Evolutionary conservation across 1,284 basidiomycete species (phyloP).

Genomic region (Moesziomyces sp.): DNA sequence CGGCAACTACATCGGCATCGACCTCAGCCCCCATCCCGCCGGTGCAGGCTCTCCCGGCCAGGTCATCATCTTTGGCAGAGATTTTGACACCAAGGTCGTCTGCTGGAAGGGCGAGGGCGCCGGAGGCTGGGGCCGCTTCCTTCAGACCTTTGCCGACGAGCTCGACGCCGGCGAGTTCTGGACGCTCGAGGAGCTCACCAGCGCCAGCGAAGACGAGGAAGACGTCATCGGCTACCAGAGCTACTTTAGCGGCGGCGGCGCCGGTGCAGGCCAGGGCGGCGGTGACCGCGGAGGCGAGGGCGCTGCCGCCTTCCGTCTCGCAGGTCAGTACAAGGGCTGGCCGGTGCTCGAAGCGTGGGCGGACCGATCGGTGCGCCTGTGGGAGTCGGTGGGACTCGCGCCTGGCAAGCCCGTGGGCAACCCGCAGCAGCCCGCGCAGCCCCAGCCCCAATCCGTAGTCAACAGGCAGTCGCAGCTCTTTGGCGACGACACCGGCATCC

Average conservation of each 20-base stretch:
- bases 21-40: constrained; percentile 79
- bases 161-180: constrained; percentile 81
- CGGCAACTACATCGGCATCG: constrained; percentile 96
- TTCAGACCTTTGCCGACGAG: constrained; percentile 91
- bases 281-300: constrained; percentile 62
- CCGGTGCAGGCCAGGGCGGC: constrained; percentile 55
- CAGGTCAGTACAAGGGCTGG: constrained; percentile 64
- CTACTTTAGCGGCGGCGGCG: constrained; percentile 61
- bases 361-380: constrained; percentile 60
- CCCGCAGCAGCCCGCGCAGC: constrained; percentile 21
- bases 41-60: constrained; percentile 80
- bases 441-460: constrained; percentile 30
- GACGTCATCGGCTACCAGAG: constrained; percentile 64
- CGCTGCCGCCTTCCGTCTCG: constrained; percentile 54
- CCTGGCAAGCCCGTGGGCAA: constrained; percentile 46
- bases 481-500: constrained; percentile 27
- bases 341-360: constrained; percentile 66
- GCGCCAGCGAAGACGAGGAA: constrained; percentile 57
- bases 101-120: constrained; percentile 78
- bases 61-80: constrained; percentile 95
- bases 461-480: constrained; percentile 31
- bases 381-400: constrained; percentile 59
- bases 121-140: constrained; percentile 93
- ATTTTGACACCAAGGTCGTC: constrained; percentile 98
- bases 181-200: constrained; percentile 49